A percentile compares a stretch with the other conserved stretches of the same genome.
These are phyloP conservation scores for Protomyces arabidopsidicola DNA, from an alignment of 1,139 yeast species.

Conservation along the genomic window DNA sequence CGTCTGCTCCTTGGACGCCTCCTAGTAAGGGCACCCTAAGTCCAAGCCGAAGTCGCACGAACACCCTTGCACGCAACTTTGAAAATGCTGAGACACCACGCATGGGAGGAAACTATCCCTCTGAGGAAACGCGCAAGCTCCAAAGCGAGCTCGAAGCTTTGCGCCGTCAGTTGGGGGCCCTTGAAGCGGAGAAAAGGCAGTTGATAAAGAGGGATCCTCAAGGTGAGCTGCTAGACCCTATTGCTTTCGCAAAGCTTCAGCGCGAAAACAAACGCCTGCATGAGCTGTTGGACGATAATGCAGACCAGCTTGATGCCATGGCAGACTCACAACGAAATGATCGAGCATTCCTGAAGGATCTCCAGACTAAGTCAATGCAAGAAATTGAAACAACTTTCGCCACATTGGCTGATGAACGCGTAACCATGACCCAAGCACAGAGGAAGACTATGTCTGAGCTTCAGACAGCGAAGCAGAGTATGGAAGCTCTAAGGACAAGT, in stretches of 20 bases:
- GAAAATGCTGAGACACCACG: constrained; percentile 1
- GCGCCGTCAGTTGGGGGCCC: background rate
- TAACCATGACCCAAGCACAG: constrained; percentile 20
- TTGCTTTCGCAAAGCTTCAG: constrained; percentile 1
- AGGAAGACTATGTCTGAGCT: constrained; percentile 17
- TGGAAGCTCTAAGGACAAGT: constrained; percentile 1
- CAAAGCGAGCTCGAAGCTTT: constrained; percentile 9
- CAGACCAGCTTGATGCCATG: constrained; percentile 27
- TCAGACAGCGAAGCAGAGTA: constrained; percentile 12
- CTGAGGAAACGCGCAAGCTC: background rate
- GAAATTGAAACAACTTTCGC: constrained; percentile 27
- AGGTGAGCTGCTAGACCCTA: background rate
- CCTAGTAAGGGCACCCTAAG: constrained; percentile 2
- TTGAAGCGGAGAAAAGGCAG: background rate
- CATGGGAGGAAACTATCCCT: too few relatives aligned
- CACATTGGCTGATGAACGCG: constrained; percentile 23
- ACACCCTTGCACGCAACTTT: constrained; percentile 16
- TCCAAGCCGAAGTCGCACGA: constrained; percentile 15
- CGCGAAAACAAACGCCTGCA: constrained; percentile 29
- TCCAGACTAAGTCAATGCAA: constrained; percentile 26
- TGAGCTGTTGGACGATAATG: constrained; percentile 28
- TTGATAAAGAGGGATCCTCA: background rate
- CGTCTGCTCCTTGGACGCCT: constrained; percentile 23
- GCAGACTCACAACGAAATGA: constrained; percentile 23
- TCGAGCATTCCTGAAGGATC: constrained; percentile 15